These are phyloP conservation scores for Candida khao-thaluensis DNA, from an alignment of 805 yeast genomes.

Conservation along the genomic window DNA sequence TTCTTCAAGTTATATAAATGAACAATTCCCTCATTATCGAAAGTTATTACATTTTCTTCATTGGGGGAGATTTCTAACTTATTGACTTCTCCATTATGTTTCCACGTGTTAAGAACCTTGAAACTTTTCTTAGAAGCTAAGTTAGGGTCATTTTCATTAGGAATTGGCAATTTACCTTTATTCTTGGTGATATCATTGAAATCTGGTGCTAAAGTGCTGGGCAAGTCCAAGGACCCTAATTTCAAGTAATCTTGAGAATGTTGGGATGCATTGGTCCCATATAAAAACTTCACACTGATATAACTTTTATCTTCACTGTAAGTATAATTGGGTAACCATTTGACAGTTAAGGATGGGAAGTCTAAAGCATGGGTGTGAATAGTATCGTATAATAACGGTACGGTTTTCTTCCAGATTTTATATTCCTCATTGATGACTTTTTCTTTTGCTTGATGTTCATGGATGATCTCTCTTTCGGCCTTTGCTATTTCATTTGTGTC, in stretches of 20 bases:
- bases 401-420: slow-evolving; percentile 79
- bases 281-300: slow-evolving; percentile 38
- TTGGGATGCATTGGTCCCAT: slow-evolving; percentile 49
- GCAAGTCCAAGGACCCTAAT: slow-evolving; percentile 44
- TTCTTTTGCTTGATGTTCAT: slow-evolving; percentile 54
- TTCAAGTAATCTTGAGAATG: slow-evolving; percentile 44
- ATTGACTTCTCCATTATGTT: slow-evolving; percentile 67
- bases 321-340: slow-evolving; percentile 57
- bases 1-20: slow-evolving; percentile 38
- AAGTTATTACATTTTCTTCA: slow-evolving; percentile 51
- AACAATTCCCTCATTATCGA: slow-evolving; percentile 52
- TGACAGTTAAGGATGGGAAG: slow-evolving; percentile 70
- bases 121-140: slow-evolving; percentile 34
- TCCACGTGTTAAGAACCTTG: slow-evolving; percentile 48
- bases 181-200: slow-evolving; percentile 26
- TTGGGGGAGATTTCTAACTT: slow-evolving; percentile 54
- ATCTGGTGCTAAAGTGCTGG: slow-evolving; percentile 48
- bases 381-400: slow-evolving; percentile 73
- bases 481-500: slow-evolving; percentile 14
- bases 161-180: slow-evolving; percentile 23
- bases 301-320: slow-evolving; percentile 29
- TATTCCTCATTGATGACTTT: slow-evolving; percentile 74
- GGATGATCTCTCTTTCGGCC: slow-evolving; percentile 37
- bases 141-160: slow-evolving; percentile 17
- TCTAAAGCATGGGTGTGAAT: slow-evolving; percentile 65